Percentiles rank a stretch among this genome's conserved stretches.
phyloP scores from a whole-genome alignment of 2,329 filamentous ascomycete genomes.

The Cordyceps tenuipes region DNA sequence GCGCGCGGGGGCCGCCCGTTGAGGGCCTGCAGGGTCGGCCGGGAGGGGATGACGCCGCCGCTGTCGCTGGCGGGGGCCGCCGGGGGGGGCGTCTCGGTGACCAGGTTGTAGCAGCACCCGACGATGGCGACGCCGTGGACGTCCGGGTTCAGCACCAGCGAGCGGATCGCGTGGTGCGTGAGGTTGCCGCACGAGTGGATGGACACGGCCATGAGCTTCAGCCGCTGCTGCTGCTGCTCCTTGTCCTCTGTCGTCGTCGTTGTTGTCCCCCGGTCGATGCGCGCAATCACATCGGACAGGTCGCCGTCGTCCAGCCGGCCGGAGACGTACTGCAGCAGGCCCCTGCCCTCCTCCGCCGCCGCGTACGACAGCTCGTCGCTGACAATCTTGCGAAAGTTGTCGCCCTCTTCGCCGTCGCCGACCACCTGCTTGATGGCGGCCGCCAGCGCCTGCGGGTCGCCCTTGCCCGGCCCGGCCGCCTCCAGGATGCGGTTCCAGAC shows the following conservation, averaged over 20 bases:
- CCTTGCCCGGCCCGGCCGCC: slow-evolving; percentile 21
- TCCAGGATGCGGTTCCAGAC: slow-evolving; percentile 51
- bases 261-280: slow-evolving; percentile 36
- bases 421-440: slow-evolving; percentile 27
- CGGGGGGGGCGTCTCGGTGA: slow-evolving; percentile 82
- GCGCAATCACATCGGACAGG: slow-evolving; percentile 56
- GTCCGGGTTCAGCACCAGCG: slow-evolving; percentile 71
- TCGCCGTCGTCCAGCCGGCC: slow-evolving; percentile 67
- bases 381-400: slow-evolving; percentile 12
- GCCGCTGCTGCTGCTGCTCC: slow-evolving; percentile 27
- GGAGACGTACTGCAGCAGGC: slow-evolving; percentile 69
- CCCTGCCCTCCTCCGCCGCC: slow-evolving; percentile 49
- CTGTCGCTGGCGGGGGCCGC: slow-evolving; percentile 82
- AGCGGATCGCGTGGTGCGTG: slow-evolving; percentile 87
- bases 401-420: slow-evolving; percentile 26
- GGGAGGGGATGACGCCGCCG: slow-evolving; percentile 50
- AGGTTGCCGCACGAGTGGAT: slow-evolving; percentile 97
- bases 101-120: slow-evolving; percentile 94
- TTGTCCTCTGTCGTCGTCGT: slow-evolving; percentile 15
- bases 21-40: slow-evolving; percentile 57
- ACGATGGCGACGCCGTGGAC: slow-evolving; percentile 91
- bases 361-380: slow-evolving; percentile 37
- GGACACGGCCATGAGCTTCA: slow-evolving; percentile 74
- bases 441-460: slow-evolving; percentile 32
- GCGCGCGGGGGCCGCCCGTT: slow-evolving; percentile 62